These are phyloP conservation scores for Sphaerostilbella broomeana DNA, from an alignment of 2,329 filamentous ascomycete species.

Conservation along the genomic window DNA sequence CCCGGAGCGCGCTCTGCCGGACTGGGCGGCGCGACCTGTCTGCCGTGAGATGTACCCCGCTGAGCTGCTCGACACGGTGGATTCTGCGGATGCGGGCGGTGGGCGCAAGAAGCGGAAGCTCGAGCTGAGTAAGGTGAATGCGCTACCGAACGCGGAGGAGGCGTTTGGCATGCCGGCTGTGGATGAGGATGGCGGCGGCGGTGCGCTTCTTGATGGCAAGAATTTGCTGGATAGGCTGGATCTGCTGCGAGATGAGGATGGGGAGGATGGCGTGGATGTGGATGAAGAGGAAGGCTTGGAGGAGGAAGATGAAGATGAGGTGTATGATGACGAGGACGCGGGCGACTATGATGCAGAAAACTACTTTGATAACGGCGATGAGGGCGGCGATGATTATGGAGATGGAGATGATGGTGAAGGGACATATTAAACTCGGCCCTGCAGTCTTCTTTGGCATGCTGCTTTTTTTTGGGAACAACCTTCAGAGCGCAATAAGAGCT, in stretches of 20 bases:
- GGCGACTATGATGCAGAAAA: conserved; percentile 56
- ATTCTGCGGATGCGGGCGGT: conserved; percentile 30
- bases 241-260: conserved; percentile 44
- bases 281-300: conserved; percentile 44
- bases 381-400: conserved; percentile 46
- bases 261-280: conserved; percentile 40
- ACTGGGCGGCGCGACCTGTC: conserved; percentile 45
- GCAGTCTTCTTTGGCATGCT: neutral
- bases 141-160: conserved; percentile 45
- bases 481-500: no score
- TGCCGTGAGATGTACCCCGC: conserved; percentile 48
- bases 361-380: conserved; percentile 54
- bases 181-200: conserved; percentile 25
- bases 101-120: conserved; percentile 38
- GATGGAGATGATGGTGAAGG: conserved; percentile 45
- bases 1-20: conserved; percentile 46
- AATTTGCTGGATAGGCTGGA: conserved; percentile 40
- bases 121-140: conserved; percentile 40
- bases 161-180: conserved; percentile 36
- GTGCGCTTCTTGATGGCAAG: conserved; percentile 25
- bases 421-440: conserved; percentile 26
- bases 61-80: conserved; percentile 50
- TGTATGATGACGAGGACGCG: conserved; percentile 51
- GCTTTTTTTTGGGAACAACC: neutral
- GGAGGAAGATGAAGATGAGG: conserved; percentile 43